Conservation (phyloP, 331 rosid species). For the Malus hybrid region DNA sequence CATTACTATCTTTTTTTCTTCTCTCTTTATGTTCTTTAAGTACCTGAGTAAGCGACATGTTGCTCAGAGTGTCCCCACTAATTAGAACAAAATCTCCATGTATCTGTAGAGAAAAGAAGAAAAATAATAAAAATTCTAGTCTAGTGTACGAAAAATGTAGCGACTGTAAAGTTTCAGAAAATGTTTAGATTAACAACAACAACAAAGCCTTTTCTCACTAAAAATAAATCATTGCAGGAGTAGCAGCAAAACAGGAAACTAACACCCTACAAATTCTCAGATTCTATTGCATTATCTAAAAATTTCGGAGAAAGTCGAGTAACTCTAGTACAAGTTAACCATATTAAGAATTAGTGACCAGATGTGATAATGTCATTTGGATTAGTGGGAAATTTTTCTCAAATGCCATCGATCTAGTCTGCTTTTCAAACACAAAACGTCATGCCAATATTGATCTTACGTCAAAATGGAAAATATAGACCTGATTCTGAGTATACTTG, state of each 20-base stretch:
- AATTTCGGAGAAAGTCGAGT: too few relatives aligned
- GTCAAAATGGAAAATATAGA: background rate
- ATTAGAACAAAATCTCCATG: conserved; percentile 92
- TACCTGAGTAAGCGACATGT: conserved; percentile 89
- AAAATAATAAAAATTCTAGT: conserved; percentile 23
- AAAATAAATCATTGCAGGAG: background rate
- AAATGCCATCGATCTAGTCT: background rate
- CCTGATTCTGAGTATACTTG: background rate
- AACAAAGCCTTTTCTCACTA: too few relatives aligned
- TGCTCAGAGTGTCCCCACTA: conserved; percentile 96
- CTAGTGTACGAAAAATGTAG: conserved; percentile 17
- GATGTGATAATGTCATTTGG: background rate
- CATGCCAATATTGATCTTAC: background rate
- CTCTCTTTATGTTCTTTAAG: conserved; percentile 89
- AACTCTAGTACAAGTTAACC: background rate
- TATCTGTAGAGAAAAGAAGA: conserved; percentile 52
- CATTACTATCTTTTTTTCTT: conserved; percentile 81
- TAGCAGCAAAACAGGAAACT: background rate
- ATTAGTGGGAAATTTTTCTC: background rate
- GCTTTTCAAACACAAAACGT: background rate
- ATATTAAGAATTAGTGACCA: background rate
- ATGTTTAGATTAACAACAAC: background rate
- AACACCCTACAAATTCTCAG: background rate
- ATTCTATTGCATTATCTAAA: background rate
- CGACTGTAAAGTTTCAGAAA: background rate